Base-by-base conservation (phyloP, 225 moss, liverwort and hornwort species). In the Lunularia cruciata region DNA sequence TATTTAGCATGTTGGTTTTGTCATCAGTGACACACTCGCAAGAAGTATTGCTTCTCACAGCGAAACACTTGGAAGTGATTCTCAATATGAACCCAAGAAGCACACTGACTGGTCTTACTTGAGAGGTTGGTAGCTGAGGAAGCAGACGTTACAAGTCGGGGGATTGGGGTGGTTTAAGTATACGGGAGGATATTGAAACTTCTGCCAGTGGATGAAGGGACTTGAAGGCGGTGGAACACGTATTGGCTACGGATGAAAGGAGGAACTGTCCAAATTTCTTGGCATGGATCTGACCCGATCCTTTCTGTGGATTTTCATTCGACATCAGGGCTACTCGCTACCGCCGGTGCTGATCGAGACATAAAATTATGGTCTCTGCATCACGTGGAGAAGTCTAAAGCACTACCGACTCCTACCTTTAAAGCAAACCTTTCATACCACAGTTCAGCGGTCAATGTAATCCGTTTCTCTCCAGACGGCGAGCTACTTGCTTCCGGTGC, bases 321-420 rank as follows among this genome's bases (percentile, higher is more conserved):
- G 47, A 68, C 72, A 5, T 87, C 92, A 6, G 90, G 92, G 5
- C 70, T 96, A 0, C 83, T 96, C 55, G 96, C 92, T 13, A 92
- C 96, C 18, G 96, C 88, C 26, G 96, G 96, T 75, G 92, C 96
- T 20, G 96, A 96, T 65, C 90, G 83, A 33, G 90, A 92, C 42
- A 85, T 96, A 31, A 96, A 92, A 93, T 78, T 98, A 10, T 98
- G 98, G 93, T 82, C 93, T 31, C 69, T 98, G 8, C 70, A 75
- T 56, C 80, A 68, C 34, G 82, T 72, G 31, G 93, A 91, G 48
- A 87, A 91, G 74, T 77, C 77, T 0, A 84, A 77, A 60, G 79
- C 79, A 8, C 47, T 70, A 31, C 93, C 93, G 25, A 73, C 83
- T 30, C 93, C 88, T 51, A 65, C 68, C 9, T 89, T 88, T 63